Base-by-base conservation (phyloP, 768 basidiomycete genomes). In the Gloeopeniophorella convolvens region DNA sequence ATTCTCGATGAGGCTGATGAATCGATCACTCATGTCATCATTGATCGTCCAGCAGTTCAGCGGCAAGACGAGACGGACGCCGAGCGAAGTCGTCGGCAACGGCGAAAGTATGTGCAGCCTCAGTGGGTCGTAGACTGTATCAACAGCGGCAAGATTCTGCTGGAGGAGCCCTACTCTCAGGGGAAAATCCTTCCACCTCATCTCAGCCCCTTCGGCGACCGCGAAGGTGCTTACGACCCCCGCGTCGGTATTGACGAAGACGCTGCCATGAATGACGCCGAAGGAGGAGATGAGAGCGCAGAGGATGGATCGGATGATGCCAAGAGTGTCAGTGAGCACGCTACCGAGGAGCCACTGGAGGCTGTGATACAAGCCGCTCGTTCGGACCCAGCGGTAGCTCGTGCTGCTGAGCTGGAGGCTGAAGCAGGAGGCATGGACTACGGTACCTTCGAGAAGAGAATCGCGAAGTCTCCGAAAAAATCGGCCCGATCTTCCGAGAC, bases 101-200 rank as follows among this genome's bases (percentile, higher is more conserved):
- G 79, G 64, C 77, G 92, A 61, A 91, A 89, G 63, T 90, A 87
- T 65, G 77, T 98, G 15, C 96, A 98, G 66, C 96, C 96, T 10
- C 95, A 98, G 66, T 98, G 96, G 96, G 78, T 96, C 27, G 89
- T 91, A 30, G 96, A 99, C 65, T 96, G 89, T 65, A 82, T 96
- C 64, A 99, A 99, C 65, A 77, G 81, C 7, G 83, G 84, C 9
- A 88, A 78, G 65, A 76, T 95, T 51, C 74, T 97, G 24, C 76
- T 90, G 1, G 89, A 93, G 60, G 93, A 88, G 53, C 74, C 77
- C 23, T 98, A 98, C 63, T 75, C 72, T 20, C 93, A 92, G 62
- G 96, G 93, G 3, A 79, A 80, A 56, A 77, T 79, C 2, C 78
- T 97, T 27, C 96, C 96, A 2, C 93, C 96, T 23, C 96, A 99